Evolutionary conservation across 305 asterid genomes (phyloP), one percentile per base, ranked within the genome.

Genomic region (Caryopteris hybrid): DNA sequence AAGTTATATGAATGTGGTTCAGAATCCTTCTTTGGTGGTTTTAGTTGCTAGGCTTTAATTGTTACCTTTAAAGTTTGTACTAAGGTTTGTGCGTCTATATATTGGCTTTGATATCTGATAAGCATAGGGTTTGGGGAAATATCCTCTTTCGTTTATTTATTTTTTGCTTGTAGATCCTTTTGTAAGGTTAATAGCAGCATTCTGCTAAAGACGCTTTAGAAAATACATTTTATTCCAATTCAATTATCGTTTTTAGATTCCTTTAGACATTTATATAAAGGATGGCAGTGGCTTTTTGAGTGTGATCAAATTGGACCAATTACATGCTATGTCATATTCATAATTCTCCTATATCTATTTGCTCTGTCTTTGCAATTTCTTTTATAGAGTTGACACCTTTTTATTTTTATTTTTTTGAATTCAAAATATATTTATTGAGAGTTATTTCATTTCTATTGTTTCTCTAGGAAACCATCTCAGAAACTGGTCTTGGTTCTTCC

Each of bases 401-500:
- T 16, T 39, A 10, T 34, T 33, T 31, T 50, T 57, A 25, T 29
- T 67, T 8, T 61, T 20, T 34, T 27, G 31, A 29, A 58, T 13
- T 23, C 10, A 13, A n/a, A n/a, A n/a, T n/a, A n/a, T n/a, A n/a
- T n/a, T n/a, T n/a, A 45, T 56, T n/a, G 22, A 73, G 23, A 47
- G 31, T 61, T 58, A 61, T 64, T n/a, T 47, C 27, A 50, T 46
- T 66, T 71, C n/a, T 66, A 2, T 62, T 55, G 12, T 64, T 43
- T 38, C 22, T 57, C 22, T 70, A 89, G 98, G 80, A 78, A 76
- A 62, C 79, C 56, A 61, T 72, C 45, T 34, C 67, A 65, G 83
- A 75, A 72, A 69, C 56, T 36, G 84, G 54, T 63, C 73, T 76
- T 16, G 83, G 87, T 66, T 76, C 92, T 18, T 85, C 90, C 3